phyloP scores from a whole-genome alignment of 2,329 filamentous ascomycete genomes.

The Trichoderma koningiopsis region DNA sequence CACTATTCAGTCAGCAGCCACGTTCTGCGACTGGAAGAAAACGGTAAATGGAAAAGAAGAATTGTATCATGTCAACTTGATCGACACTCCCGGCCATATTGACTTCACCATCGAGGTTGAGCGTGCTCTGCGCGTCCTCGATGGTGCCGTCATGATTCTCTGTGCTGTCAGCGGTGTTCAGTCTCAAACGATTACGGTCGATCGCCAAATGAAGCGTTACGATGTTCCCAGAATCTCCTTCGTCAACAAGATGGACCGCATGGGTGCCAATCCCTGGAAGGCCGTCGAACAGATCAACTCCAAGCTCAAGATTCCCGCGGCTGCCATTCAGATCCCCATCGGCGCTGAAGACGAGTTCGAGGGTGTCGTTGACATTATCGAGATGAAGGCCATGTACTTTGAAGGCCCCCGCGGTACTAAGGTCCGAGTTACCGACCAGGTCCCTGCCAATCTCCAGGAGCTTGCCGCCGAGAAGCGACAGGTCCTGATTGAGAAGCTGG shows the following conservation, averaged over 20 bases:
- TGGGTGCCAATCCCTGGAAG: constrained; percentile 98
- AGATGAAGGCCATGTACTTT: constrained; percentile 92
- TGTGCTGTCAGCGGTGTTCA: constrained; percentile 97
- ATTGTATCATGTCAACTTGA: constrained; percentile 96
- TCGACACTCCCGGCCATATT: constrained; percentile 97
- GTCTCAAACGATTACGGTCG: constrained; percentile 96
- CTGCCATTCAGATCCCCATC: constrained; percentile 92
- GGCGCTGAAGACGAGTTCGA: constrained; percentile 88
- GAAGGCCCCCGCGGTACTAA: constrained; percentile 80
- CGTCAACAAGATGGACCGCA: constrained; percentile 99
- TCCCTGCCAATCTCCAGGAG: constrained; percentile 77
- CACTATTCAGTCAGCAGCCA: constrained; percentile 97
- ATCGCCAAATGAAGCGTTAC: constrained; percentile 98
- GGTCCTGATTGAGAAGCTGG: constrained; percentile 88
- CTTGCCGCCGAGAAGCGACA: constrained; percentile 80
- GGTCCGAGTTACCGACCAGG: constrained; percentile 74
- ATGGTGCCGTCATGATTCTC: constrained; percentile 97
- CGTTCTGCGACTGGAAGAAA: constrained; percentile 96
- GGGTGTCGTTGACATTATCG: constrained; percentile 88
- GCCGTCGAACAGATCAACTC: constrained; percentile 96
- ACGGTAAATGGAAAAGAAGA: constrained; percentile 80
- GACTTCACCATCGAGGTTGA: constrained; percentile 99
- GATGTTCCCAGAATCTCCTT: constrained; percentile 95
- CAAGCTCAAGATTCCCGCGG: constrained; percentile 90
- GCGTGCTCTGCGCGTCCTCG: constrained; percentile 87